Evolutionary conservation across 1,139 yeast genomes (phyloP).

Genomic region (Candida pseudocylindracea): DNA sequence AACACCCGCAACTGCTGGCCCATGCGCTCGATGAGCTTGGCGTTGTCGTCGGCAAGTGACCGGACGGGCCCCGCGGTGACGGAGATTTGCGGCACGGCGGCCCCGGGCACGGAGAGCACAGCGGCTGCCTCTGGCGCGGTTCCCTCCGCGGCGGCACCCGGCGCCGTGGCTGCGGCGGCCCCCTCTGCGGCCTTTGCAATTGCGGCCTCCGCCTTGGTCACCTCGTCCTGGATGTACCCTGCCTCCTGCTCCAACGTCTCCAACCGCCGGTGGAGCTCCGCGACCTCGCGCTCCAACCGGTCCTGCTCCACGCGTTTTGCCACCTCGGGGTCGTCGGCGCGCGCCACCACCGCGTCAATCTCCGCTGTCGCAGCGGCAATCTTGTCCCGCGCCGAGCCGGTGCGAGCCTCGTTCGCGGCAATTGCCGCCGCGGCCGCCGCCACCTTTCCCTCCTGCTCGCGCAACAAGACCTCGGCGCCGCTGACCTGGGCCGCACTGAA

Average conservation of each 20-base stretch:
- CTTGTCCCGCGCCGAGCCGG: conserved; percentile 6
- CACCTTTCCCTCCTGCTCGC: conserved; percentile 13
- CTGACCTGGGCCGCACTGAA: conserved; percentile 7
- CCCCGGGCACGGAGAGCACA: no score
- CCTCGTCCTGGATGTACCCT: conserved; percentile 7
- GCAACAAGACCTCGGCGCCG: conserved; percentile 13
- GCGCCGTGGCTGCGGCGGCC: no score
- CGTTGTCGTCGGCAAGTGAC: no score
- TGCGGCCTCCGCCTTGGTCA: conserved; percentile 9
- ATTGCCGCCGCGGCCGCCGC: conserved; percentile 5
- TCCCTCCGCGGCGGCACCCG: no score
- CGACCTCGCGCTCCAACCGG: conserved; percentile 24
- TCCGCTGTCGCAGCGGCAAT: conserved; percentile 10
- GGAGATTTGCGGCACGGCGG: no score
- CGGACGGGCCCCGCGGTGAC: no score
- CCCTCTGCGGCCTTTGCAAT: no score
- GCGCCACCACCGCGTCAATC: conserved; percentile 17
- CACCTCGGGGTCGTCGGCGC: conserved; percentile 44
- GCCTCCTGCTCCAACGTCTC: conserved; percentile 8
- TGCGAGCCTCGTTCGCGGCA: conserved; percentile 6
- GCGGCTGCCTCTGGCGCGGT: no score
- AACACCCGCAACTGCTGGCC: no score
- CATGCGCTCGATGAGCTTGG: no score
- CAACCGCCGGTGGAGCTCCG: conserved; percentile 24
- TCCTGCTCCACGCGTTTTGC: conserved; percentile 30